Base-by-base conservation (phyloP, 306 rosid species). In the Cicer arietinum region DNA sequence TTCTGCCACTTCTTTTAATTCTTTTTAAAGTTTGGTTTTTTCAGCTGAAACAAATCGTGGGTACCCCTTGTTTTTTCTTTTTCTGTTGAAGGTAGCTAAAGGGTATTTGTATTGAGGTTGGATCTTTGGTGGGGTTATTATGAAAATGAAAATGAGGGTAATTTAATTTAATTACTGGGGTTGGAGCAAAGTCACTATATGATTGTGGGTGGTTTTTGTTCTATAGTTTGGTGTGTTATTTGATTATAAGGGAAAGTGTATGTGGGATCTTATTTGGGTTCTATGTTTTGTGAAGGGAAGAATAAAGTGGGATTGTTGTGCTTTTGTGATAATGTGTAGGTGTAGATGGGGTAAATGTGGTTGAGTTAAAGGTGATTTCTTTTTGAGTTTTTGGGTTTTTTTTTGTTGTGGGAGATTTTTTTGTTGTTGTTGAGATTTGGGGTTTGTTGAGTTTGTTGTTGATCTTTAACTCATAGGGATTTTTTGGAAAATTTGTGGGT, bases 341-440 rank as follows among this genome's bases (percentile, higher is more conserved):
- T 91, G 96, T 79, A 88, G 94, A 81, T 91, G 97, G 94, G 96
- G 92, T 42, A 90, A 94, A 91, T 94, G 98, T 84, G 98, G 97
- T 67, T 94, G 79, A 91, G 47, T 51, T 57, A 3, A 67, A 67
- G 41, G 78, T 54, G 13, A 35, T 2, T 42, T 50, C 37, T 41
- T 59, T 74, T 25, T 69, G 30, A 2, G 17, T 64, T 73, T 45
- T 77, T 78, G 10, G 40, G 17, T 11, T 63, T 54, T 41, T 12
- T 57, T 39, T 68, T 10, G 50, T 40, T 14, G 45, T 16, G 39
- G 58, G 46, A n/a, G 9, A 64, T 14, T 43, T 75, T 35, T 8
- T 8, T 56, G 20, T 2, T 20, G 22, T 20, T 20, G 1, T 30
- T 84, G 42, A 66, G 65, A 74, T 43, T 76, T 53, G 69, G 53